phyloP scores from a whole-genome alignment of 768 basidiomycete species.

The Russula olivacea region DNA sequence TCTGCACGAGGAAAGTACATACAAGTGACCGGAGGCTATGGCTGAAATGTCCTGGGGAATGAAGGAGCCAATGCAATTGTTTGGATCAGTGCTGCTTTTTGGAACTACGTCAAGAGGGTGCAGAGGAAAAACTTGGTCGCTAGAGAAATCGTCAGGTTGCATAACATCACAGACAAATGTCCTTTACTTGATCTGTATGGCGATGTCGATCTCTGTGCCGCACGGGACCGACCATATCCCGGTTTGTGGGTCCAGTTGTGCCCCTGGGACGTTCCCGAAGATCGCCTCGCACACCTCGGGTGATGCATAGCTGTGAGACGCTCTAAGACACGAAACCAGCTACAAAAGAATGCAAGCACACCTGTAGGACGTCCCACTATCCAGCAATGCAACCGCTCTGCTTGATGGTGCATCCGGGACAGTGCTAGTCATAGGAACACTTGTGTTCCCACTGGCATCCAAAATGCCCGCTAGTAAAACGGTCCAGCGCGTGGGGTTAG shows the following conservation, averaged over 20 bases:
- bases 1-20: not conserved
- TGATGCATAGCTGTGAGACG: slow-evolving; percentile 55
- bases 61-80: slow-evolving; percentile 68
- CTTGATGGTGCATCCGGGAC: slow-evolving; percentile 56
- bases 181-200: slow-evolving; percentile 68
- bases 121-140: slow-evolving; percentile 68
- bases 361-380: slow-evolving; percentile 81
- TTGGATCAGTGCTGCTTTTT: slow-evolving; percentile 38
- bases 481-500: slow-evolving; percentile 64
- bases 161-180: not conserved
- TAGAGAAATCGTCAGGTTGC: slow-evolving; percentile 28
- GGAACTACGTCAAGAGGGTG: slow-evolving; percentile 75
- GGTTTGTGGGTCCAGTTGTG: slow-evolving; percentile 44
- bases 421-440: slow-evolving; percentile 46
- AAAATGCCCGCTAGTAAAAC: slow-evolving; percentile 70
- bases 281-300: slow-evolving; percentile 59
- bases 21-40: slow-evolving; percentile 61
- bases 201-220: slow-evolving; percentile 65
- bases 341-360: slow-evolving; percentile 34
- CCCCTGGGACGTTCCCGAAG: slow-evolving; percentile 61
- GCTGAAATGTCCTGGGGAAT: slow-evolving; percentile 51
- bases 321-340: slow-evolving; percentile 13
- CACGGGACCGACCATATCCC: slow-evolving; percentile 76
- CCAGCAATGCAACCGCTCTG: slow-evolving; percentile 69
- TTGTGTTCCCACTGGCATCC: slow-evolving; percentile 48